These are phyloP conservation scores for Tinospora cordifolia DNA, from an alignment of 164 flowering plant species.

Conservation along the genomic window DNA sequence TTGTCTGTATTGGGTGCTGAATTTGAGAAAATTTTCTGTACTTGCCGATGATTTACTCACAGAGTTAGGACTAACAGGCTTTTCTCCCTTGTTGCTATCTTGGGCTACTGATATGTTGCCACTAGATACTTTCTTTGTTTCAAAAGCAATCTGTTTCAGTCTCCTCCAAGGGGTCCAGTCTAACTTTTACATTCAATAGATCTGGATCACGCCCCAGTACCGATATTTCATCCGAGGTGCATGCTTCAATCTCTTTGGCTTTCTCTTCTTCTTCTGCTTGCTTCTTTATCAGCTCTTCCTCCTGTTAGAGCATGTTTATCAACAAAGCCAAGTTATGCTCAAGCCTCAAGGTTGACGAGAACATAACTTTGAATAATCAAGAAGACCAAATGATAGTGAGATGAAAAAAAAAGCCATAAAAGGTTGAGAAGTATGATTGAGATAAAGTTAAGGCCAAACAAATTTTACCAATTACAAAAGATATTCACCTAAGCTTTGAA, in stretches of 20 bases:
- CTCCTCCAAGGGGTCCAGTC: constrained; percentile 63
- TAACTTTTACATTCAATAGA: constrained; percentile 50
- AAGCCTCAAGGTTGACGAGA: background rate
- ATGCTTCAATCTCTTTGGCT: constrained; percentile 40
- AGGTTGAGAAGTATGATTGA: background rate
- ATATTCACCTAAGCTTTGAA: too few species aligned
- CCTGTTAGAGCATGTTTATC: constrained; percentile 28
- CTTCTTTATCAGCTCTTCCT: constrained; percentile 46
- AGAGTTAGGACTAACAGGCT: constrained; percentile 1
- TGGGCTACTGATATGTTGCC: constrained; percentile 11
- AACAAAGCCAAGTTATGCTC: background rate
- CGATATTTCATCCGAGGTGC: constrained; percentile 25
- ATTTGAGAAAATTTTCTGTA: too few species aligned
- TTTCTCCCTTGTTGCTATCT: constrained; percentile 14
- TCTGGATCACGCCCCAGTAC: constrained; percentile 30
- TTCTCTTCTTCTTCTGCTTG: constrained; percentile 49
- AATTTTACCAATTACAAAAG: too few species aligned
- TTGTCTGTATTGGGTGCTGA: background rate
- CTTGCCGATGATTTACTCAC: background rate
- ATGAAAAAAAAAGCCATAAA: background rate
- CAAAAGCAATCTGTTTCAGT: constrained; percentile 55
- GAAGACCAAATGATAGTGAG: background rate
- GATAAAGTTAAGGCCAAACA: too few species aligned
- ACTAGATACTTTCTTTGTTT: constrained; percentile 32
- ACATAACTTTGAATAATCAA: background rate